Evolutionary conservation across 768 basidiomycete genomes (phyloP).

Genomic region (Tricholoma matsutake): DNA sequence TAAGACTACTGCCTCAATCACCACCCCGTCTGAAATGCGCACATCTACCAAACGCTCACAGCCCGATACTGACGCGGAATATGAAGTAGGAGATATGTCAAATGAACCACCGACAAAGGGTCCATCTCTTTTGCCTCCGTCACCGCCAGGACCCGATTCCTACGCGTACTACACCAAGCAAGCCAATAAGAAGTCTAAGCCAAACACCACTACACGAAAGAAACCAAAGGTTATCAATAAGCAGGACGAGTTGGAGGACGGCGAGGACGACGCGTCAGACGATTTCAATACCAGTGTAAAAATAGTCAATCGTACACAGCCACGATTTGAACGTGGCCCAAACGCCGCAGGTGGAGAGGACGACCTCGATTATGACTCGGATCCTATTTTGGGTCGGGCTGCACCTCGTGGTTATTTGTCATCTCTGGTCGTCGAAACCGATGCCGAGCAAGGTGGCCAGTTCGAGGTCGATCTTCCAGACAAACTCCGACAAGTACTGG

Average conservation of each 20-base stretch:
- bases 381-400: conserved; percentile 33
- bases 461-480: conserved; percentile 64
- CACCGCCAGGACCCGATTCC: conserved; percentile 52
- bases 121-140: conserved; percentile 57
- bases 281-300: conserved; percentile 30
- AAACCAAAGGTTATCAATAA: conserved; percentile 42
- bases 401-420: conserved; percentile 28
- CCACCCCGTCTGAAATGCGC: neutral
- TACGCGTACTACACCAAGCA: conserved; percentile 22
- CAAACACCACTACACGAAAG: conserved; percentile 37
- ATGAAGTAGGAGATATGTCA: conserved; percentile 10
- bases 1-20: neutral
- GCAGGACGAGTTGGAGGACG: conserved; percentile 24
- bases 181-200: conserved; percentile 39
- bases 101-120: conserved; percentile 9
- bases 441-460: conserved; percentile 28
- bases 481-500: conserved; percentile 60
- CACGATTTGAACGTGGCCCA: conserved; percentile 15
- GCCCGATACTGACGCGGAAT: conserved; percentile 30
- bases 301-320: conserved; percentile 28
- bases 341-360: conserved; percentile 23
- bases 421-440: conserved; percentile 8
- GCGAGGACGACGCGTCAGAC: conserved; percentile 27
- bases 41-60: conserved; percentile 43
- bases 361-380: conserved; percentile 30